phyloP scores from a whole-genome alignment of 179 eudicot genomes.

The Vitellaria paradoxa region DNA sequence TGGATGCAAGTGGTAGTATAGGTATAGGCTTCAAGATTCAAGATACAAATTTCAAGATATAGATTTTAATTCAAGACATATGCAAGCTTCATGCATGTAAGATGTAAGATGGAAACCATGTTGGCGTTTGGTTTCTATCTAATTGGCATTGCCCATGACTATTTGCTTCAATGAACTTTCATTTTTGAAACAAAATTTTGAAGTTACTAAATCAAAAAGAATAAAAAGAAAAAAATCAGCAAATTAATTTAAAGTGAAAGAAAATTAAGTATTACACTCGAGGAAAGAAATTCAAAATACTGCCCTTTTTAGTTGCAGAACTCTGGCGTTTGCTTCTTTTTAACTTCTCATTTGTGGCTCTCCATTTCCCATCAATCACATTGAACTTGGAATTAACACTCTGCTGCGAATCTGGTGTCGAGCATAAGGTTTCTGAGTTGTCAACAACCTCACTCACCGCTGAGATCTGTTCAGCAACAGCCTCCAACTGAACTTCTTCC shows the following conservation, averaged over 20 bases:
- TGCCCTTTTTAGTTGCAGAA: conserved; percentile 29
- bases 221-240: no score
- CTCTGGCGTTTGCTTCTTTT: conserved; percentile 21
- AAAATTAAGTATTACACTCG: conserved; percentile 19
- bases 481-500: conserved; percentile 20
- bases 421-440: conserved; percentile 14
- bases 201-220: no score
- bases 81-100: no score
- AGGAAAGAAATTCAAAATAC: conserved; percentile 60
- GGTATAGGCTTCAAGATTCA: no score
- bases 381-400: conserved; percentile 51
- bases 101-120: no score
- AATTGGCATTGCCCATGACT: no score
- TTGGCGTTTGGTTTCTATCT: no score
- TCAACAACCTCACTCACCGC: conserved; percentile 42
- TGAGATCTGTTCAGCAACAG: conserved; percentile 34
- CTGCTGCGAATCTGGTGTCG: conserved; percentile 44
- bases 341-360: conserved; percentile 18
- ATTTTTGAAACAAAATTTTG: no score
- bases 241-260: not conserved
- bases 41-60: no score
- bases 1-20: no score
- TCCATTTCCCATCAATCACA: conserved; percentile 9
- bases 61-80: no score
- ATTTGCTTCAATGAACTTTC: no score